These are phyloP conservation scores for Castanospermum australe DNA, from an alignment of 306 rosid genomes.

Conservation along the genomic window DNA sequence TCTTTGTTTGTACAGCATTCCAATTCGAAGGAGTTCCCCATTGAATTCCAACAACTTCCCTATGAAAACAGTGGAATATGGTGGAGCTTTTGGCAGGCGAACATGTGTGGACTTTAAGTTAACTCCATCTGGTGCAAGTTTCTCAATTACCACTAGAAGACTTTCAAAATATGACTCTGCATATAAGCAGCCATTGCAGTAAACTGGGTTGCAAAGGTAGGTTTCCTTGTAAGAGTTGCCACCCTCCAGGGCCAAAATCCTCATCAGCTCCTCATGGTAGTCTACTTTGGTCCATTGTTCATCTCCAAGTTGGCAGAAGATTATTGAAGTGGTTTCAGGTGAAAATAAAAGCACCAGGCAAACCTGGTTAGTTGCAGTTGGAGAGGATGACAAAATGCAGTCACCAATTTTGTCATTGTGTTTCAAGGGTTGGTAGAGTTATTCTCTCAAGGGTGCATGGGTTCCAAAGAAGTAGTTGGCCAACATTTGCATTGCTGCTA, in stretches of 20 bases:
- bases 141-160: neutral
- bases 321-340: neutral
- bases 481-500: neutral
- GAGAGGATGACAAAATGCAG: neutral
- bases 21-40: neutral
- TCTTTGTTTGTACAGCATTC: neutral
- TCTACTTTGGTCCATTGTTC: neutral
- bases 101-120: neutral
- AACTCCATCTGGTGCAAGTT: neutral
- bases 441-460: neutral
- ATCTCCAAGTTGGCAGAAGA: constrained; percentile 18
- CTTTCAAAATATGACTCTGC: neutral
- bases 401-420: neutral
- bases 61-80: neutral
- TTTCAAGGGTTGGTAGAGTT: neutral
- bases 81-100: neutral
- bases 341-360: neutral
- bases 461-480: constrained; percentile 1
- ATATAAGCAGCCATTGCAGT: neutral
- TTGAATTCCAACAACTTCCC: neutral
- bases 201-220: neutral
- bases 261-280: neutral
- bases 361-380: neutral
- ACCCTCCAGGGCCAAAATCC: too few species aligned
- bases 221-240: too few species aligned